Evolutionary conservation across 1,284 basidiomycete species (phyloP).

Genomic region (Phellinidium pouzarii): DNA sequence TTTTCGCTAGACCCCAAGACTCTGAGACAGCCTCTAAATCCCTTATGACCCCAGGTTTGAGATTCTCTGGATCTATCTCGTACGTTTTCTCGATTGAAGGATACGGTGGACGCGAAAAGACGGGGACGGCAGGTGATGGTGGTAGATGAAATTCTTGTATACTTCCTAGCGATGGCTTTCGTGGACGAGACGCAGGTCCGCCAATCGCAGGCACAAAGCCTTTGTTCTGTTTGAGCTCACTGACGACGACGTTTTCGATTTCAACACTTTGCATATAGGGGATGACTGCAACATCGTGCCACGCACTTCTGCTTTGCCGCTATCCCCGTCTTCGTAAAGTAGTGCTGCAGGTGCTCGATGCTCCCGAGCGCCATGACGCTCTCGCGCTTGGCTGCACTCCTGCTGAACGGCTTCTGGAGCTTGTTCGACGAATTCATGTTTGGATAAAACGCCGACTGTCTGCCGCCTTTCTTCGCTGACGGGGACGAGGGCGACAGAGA

Average conservation of each 20-base stretch:
- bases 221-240: constrained; percentile 46
- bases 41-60: constrained; percentile 63
- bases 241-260: constrained; percentile 25
- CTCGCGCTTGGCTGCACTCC: constrained; percentile 79
- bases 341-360: constrained; percentile 84
- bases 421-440: constrained; percentile 64
- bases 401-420: constrained; percentile 72
- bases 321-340: constrained; percentile 80
- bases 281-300: constrained; percentile 13
- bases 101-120: constrained; percentile 36
- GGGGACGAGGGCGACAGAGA: constrained; percentile 1
- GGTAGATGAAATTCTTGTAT: constrained; percentile 53
- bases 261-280: neutral
- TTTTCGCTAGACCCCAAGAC: constrained; percentile 40
- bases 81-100: constrained; percentile 52
- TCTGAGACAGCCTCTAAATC: constrained; percentile 56
- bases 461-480: constrained; percentile 34
- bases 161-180: constrained; percentile 34
- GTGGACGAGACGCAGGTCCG: constrained; percentile 35
- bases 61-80: constrained; percentile 65
- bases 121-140: constrained; percentile 57
- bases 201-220: constrained; percentile 72
- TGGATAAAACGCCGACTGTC: constrained; percentile 69
- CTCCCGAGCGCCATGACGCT: constrained; percentile 82
- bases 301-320: constrained; percentile 66